Evolutionary conservation across 352 stramenopile genomes (phyloP), one percentile per base, ranked within the genome.

Genomic region (Pythium dissimile): DNA sequence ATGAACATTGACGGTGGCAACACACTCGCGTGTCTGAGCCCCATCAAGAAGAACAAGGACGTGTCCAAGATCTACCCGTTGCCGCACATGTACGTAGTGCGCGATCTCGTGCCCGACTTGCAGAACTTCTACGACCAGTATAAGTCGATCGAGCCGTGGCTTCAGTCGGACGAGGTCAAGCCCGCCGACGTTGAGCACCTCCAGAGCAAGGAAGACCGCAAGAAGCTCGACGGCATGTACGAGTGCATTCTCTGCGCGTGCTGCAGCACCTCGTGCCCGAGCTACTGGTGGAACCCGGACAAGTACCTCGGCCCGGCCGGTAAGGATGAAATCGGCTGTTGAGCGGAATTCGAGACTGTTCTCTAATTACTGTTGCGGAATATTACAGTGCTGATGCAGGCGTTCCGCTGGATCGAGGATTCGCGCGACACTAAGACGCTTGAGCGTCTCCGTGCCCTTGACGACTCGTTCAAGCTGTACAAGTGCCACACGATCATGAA

Each of bases 401-500:
- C 95, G 50, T 98, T 97, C 74, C 93, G 94, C 37, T 99, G 97
- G 97, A 99, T 99, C 67, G 94, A 99, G 60, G 97, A 99, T 84
- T 98, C 89, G 55, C 92, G 97, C 66, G 97, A 99, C 77, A 94
- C 97, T 44, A 95, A 88, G 69, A 99, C 95, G 35, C 80, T 97
- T 60, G 95, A 99, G 82, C 91, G 97, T 70, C 72, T 99, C 21
- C 86, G 92, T 55, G 76, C 89, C 34, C 71, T 99, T 18, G 96
- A 99, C 72, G 97, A 99, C 80, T 92, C 96, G 55, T 99, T 99
- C 81, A 99, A 99, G 78, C 75, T 99, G 42, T 99, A 99, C 80
- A 94, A 97, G 70, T 99, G 96, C 86, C 97, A 99, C 82, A 99
- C 97, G 43, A 99, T 99, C 77, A 99, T 99, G 97, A 99, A 99